Evolutionary conservation across 192 early-diverging fungal species (phyloP), one percentile per base, ranked within the genome.

Genomic region (Jimgerdemannia lactiflua): DNA sequence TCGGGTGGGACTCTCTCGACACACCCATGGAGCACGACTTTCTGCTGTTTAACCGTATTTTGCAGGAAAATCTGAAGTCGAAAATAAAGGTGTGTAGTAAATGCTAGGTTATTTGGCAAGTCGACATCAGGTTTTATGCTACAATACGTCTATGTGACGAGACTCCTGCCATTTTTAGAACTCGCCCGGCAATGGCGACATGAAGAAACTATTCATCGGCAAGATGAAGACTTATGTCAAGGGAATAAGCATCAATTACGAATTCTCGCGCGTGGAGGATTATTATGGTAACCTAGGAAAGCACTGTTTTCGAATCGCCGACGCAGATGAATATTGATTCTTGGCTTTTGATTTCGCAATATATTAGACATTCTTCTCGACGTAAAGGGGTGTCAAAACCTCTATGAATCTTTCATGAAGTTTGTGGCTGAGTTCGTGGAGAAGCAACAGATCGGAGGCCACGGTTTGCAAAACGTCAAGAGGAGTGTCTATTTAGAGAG

Each of bases 11-110:
- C 80, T 92, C 96, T 11, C 71, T 92, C 44, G 98, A 99, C 44
- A 91, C 95, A 29, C 98, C 98, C 75, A 93, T 91, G 89, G 97
- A 99, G 85, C 98, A 99, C 78, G 98, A 99, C 83, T 94, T 98
- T n/a, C 97, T 98, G 79, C 97, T 98, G 82, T 97, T 99, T 77
- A 97, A 97, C 82, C 89, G 98, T 68, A 95, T 98, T 11, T 86
- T 99, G 65, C 96, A 97, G 81, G 97, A 99, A 80, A 97, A 95
- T 82, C 82, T 99, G 59, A 97, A 99, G 29, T 29, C 29, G 29
- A 29, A 29, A 29, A 29, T 29, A 1, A 29, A 29, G 29, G 29
- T 29, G 29, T 29, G 29, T 29, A 29, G 29, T 29, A 29, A 29
- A 29, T 29, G 29, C 29, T 29, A 29, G 29, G 29, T 84, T 29